A percentile compares a stretch with the other conserved stretches of the same genome.
These are phyloP conservation scores for Solanum hybrid DNA, from an alignment of 305 asterid species.

Conservation along the genomic window DNA sequence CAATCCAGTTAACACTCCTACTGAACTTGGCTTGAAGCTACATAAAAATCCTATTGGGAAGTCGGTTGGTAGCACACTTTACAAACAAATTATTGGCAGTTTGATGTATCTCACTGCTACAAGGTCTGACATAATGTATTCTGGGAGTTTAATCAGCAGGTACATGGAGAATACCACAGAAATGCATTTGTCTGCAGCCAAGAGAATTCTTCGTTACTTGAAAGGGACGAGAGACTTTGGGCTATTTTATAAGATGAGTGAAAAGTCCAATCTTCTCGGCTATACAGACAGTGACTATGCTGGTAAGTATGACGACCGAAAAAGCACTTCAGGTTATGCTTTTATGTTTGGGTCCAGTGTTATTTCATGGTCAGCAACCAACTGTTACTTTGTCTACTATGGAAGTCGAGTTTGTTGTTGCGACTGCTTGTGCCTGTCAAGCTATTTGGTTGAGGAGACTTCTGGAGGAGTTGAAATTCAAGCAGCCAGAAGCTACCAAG, in stretches of 20 bases:
- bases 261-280: not conserved
- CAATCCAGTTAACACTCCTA: not conserved
- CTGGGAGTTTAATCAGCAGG: not conserved
- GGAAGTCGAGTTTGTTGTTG: not conserved
- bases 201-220: not conserved
- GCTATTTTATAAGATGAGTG: not conserved
- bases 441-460: not conserved
- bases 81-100: not conserved
- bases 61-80: not conserved
- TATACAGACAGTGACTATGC: not conserved
- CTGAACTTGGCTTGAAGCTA: not conserved
- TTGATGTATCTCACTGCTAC: not conserved
- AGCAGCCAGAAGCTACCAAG: not conserved
- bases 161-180: not conserved
- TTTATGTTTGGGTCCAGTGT: not conserved
- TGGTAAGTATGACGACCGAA: not conserved
- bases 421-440: not conserved
- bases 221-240: not conserved
- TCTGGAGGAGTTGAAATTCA: not conserved
- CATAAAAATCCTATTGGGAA: not conserved
- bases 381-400: not conserved
- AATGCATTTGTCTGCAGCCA: not conserved
- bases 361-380: not conserved
- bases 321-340: not conserved
- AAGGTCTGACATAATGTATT: not conserved